Conservation (phyloP, 2,329 filamentous ascomycete species). For the Didymella lethalis region DNA sequence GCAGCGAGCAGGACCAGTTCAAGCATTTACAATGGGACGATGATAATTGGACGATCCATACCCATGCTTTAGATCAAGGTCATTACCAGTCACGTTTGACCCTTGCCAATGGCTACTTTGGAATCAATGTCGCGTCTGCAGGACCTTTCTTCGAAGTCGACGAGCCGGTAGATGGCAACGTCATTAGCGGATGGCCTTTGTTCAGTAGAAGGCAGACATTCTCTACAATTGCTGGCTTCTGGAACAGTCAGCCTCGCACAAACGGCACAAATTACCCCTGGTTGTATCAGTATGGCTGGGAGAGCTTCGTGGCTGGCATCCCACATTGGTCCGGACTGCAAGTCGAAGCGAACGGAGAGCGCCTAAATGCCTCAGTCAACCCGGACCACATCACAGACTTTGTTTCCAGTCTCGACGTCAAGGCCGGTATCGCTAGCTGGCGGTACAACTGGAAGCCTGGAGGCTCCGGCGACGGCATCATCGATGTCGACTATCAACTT, state of each 20-base stretch:
- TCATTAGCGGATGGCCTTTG: constrained; percentile 72
- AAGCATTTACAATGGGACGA: constrained; percentile 66
- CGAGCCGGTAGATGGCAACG: constrained; percentile 57
- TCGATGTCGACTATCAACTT: constrained; percentile 70
- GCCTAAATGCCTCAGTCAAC: constrained; percentile 68
- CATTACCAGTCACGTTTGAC: constrained; percentile 67
- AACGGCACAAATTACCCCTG: constrained; percentile 72
- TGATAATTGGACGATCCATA: constrained; percentile 63
- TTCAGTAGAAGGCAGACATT: constrained; percentile 70
- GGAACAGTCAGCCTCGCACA: constrained; percentile 65
- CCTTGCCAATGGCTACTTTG: constrained; percentile 67
- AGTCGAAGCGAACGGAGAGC: constrained; percentile 62
- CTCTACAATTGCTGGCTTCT: constrained; percentile 73
- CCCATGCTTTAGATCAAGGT: constrained; percentile 62
- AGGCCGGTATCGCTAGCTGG: constrained; percentile 70
- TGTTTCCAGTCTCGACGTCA: constrained; percentile 67
- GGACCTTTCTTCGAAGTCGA: constrained; percentile 70
- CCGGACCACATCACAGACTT: constrained; percentile 68
- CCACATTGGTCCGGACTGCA: constrained; percentile 72
- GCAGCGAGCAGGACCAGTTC: constrained; percentile 36
- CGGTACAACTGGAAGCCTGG: constrained; percentile 70
- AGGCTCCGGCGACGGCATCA: constrained; percentile 52
- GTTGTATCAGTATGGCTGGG: constrained; percentile 73
- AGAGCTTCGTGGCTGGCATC: constrained; percentile 74
- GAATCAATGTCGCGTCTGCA: constrained; percentile 68